These are phyloP conservation scores for Malus domestica DNA, from an alignment of 306 rosid species.

Conservation along the genomic window DNA sequence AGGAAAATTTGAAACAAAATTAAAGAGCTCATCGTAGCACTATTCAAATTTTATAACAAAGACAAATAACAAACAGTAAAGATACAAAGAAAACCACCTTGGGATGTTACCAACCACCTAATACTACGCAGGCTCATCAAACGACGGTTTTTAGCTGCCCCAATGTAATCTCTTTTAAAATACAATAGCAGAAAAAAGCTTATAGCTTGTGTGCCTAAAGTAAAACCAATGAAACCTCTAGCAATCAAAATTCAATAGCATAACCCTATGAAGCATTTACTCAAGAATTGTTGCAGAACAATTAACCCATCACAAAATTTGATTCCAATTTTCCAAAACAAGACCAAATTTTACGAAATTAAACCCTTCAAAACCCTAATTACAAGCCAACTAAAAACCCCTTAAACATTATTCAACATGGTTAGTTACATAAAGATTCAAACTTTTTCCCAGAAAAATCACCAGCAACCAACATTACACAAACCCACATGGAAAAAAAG, in stretches of 20 bases:
- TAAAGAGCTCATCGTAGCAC: neutral
- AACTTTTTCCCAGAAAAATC: conserved; percentile 12
- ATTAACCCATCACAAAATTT: neutral
- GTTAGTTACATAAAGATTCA: conserved; percentile 1
- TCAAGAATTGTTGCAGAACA: neutral
- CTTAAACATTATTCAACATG: conserved; percentile 4
- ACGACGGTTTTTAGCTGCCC: too few relatives aligned
- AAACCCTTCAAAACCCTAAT: conserved; percentile 14
- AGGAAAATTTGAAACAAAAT: neutral
- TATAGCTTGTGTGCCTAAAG: too few relatives aligned
- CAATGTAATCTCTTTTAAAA: too few relatives aligned
- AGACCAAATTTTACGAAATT: neutral
- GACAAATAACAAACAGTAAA: neutral
- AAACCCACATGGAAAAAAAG: conserved; percentile 6
- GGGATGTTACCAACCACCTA: neutral
- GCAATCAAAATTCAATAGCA: neutral
- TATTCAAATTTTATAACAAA: neutral
- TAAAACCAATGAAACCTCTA: neutral
- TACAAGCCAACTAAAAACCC: neutral
- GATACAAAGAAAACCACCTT: neutral
- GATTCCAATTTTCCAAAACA: neutral
- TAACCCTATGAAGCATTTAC: conserved; percentile 1
- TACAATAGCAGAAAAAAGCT: too few relatives aligned
- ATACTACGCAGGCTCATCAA: too few relatives aligned
- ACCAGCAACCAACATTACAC: conserved; percentile 6